These are phyloP conservation scores for Lolium rigidum DNA, from an alignment of 176 grass and related monocot species.

Conservation along the genomic window DNA sequence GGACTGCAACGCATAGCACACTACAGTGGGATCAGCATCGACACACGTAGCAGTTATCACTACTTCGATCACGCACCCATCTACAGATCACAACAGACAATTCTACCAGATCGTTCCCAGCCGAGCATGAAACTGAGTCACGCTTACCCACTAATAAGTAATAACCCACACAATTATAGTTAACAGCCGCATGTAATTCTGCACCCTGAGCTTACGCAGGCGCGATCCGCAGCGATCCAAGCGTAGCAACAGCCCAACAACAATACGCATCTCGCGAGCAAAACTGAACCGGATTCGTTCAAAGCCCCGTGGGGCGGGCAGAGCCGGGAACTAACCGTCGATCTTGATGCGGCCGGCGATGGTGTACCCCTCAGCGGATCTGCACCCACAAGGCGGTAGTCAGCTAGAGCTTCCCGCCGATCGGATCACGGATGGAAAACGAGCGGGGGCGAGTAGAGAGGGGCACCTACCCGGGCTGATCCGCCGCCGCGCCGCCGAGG, in stretches of 20 bases:
- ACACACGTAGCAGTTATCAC: neutral
- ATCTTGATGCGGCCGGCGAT: constrained; percentile 87
- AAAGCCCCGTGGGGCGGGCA: neutral
- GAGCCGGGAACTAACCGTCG: constrained; percentile 53
- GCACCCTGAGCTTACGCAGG: neutral
- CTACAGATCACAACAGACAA: neutral
- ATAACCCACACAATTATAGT: neutral
- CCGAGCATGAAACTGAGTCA: neutral
- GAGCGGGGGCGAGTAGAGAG: neutral
- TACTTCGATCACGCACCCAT: neutral
- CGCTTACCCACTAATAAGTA: neutral
- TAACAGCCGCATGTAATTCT: neutral
- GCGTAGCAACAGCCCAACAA: neutral
- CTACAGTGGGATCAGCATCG: neutral
- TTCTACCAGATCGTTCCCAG: neutral
- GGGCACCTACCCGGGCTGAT: constrained; percentile 40
- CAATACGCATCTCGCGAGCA: neutral
- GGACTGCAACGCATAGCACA: neutral
- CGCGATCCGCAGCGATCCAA: neutral
- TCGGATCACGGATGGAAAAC: constrained; percentile 35
- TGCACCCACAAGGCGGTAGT: constrained; percentile 33
- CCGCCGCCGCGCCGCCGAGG: constrained; percentile 32
- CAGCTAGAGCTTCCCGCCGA: constrained; percentile 19
- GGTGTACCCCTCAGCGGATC: constrained; percentile 69
- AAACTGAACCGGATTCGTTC: neutral